Evolutionary conservation across 2,329 filamentous ascomycete species (phyloP).

Genomic region (Diatrype stigma): DNA sequence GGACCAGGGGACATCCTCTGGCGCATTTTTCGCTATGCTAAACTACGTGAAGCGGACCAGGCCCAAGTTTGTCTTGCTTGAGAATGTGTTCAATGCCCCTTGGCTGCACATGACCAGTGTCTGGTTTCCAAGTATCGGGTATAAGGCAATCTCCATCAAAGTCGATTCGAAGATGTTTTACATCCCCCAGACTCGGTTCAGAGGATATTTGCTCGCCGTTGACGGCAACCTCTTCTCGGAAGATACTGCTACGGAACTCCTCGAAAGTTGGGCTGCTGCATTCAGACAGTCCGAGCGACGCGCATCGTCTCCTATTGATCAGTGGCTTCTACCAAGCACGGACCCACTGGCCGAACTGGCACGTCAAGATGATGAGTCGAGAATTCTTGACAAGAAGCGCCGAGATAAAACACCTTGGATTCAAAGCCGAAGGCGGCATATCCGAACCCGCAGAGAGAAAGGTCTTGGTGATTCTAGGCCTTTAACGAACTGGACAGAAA

Average conservation of each 20-base stretch:
- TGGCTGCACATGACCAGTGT: constrained; percentile 49
- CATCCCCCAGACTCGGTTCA: constrained; percentile 63
- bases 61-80: constrained; percentile 64
- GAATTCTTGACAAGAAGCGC: constrained; percentile 21
- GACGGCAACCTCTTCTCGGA: constrained; percentile 25
- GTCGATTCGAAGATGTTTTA: constrained; percentile 70
- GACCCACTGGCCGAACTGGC: constrained; percentile 50
- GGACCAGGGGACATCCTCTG: constrained; percentile 60
- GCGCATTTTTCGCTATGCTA: constrained; percentile 61
- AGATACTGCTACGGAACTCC: constrained; percentile 13
- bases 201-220: constrained; percentile 58
- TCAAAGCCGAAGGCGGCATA: constrained; percentile 57
- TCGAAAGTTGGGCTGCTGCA: constrained; percentile 36
- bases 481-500: constrained; percentile 56
- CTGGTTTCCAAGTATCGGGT: constrained; percentile 46
- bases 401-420: constrained; percentile 44
- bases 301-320: constrained; percentile 58
- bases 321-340: constrained; percentile 55
- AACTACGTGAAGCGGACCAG: constrained; percentile 49
- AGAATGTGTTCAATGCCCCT: constrained; percentile 62
- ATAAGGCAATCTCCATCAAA: constrained; percentile 43
- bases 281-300: constrained; percentile 47
- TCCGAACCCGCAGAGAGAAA: constrained; percentile 45
- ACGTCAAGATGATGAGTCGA: constrained; percentile 42
- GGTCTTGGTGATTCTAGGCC: constrained; percentile 51